phyloP scores from a whole-genome alignment of 176 grass and related monocot species.

The Phyllostachys edulis region DNA sequence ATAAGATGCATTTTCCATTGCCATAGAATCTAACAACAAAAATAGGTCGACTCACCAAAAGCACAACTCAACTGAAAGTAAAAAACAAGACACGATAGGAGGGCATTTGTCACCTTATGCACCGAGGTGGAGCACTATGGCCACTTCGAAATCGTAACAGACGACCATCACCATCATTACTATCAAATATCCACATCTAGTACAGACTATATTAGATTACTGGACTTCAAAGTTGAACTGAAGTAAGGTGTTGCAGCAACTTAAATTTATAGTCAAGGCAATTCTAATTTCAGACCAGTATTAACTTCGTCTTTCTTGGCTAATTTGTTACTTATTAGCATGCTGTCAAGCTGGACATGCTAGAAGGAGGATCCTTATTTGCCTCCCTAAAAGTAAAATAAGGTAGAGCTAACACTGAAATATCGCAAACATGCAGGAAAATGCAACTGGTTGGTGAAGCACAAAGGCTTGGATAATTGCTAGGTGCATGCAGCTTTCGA shows the following conservation, averaged over 20 bases:
- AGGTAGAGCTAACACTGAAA: neutral
- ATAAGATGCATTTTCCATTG: conserved; percentile 88
- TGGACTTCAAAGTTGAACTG: conserved; percentile 3
- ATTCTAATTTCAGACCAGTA: neutral
- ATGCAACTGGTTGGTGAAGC: neutral
- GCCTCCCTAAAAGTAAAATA: neutral
- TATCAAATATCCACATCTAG: conserved; percentile 99
- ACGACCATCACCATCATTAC: conserved; percentile 80
- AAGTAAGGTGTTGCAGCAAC: neutral
- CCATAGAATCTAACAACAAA: conserved; percentile 79
- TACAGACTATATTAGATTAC: conserved; percentile 28
- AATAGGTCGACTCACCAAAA: conserved; percentile 17
- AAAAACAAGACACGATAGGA: neutral
- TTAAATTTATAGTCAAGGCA: conserved; percentile 10
- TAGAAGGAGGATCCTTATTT: neutral
- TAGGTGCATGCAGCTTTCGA: neutral
- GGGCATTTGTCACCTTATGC: conserved; percentile 61
- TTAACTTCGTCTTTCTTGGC: neutral
- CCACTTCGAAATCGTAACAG: conserved; percentile 95
- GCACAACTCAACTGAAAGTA: conserved; percentile 16
- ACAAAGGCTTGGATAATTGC: neutral
- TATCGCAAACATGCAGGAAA: neutral
- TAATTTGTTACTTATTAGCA: conserved; percentile 10
- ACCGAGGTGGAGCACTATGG: conserved; percentile 91
- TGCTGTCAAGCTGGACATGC: neutral